Conservation (phyloP, 1,284 basidiomycete genomes). For the Ceratobasidium papillatum region DNA sequence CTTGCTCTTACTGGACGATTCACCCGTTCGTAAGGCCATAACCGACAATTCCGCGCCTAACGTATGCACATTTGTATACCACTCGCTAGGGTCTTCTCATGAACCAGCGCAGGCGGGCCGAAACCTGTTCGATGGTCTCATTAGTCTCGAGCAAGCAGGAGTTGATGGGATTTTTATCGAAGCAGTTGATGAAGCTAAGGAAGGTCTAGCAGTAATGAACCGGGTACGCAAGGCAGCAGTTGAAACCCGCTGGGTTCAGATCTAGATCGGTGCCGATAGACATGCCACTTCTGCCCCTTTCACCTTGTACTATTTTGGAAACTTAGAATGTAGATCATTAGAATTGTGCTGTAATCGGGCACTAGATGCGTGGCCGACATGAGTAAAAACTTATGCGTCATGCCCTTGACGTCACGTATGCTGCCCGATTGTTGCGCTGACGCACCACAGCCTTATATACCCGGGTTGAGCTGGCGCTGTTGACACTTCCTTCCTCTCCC, state of each 20-base stretch:
- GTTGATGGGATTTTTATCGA: slow-evolving; percentile 91
- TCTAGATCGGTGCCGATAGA: slow-evolving; percentile 6
- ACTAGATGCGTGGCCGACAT: slow-evolving; percentile 2
- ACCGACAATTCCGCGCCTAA: slow-evolving; percentile 53
- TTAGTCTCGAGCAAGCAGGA: slow-evolving; percentile 77
- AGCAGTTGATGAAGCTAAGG: slow-evolving; percentile 79
- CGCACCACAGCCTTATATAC: slow-evolving; percentile 28
- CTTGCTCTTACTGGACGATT: slow-evolving; percentile 73
- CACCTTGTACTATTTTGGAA: not conserved
- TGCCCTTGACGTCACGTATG: slow-evolving; percentile 32
- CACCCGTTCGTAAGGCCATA: slow-evolving; percentile 49
- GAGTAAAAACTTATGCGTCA: slow-evolving; percentile 25
- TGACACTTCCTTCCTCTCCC: not conserved
- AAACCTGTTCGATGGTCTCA: slow-evolving; percentile 86
- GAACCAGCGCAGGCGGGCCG: slow-evolving; percentile 78
- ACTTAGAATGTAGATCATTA: not conserved
- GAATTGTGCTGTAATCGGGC: not conserved
- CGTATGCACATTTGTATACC: slow-evolving; percentile 50
- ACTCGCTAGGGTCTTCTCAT: slow-evolving; percentile 66
- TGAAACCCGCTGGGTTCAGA: slow-evolving; percentile 61
- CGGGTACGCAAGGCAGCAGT: slow-evolving; percentile 94
- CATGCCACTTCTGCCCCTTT: not conserved
- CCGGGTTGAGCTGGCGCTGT: not conserved
- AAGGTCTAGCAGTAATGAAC: slow-evolving; percentile 97
- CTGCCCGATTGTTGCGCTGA: slow-evolving; percentile 1